phyloP scores from a whole-genome alignment of 1,284 basidiomycete species.

The Rhodotorula mucilaginosa region DNA sequence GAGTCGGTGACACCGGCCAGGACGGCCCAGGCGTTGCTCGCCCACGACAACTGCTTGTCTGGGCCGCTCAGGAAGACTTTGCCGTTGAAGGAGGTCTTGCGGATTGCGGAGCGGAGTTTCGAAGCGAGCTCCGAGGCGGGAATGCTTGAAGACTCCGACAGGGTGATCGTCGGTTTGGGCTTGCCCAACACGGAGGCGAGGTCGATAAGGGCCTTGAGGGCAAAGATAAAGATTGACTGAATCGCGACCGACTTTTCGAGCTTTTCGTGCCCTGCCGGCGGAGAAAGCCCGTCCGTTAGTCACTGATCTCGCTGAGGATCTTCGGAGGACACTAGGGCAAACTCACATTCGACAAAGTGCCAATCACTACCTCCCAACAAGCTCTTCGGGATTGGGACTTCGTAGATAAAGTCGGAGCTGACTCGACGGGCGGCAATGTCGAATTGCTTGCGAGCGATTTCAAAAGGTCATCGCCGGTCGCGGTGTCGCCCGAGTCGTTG shows the following conservation, averaged over 20 bases:
- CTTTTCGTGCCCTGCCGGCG: slow-evolving; percentile 29
- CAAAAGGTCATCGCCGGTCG: slow-evolving; percentile 38
- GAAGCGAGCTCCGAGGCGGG: neutral
- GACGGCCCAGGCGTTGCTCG: slow-evolving; percentile 42
- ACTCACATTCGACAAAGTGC: slow-evolving; percentile 42
- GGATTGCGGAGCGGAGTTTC: slow-evolving; percentile 1
- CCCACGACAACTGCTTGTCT: slow-evolving; percentile 41
- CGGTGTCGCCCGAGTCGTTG: slow-evolving; percentile 33
- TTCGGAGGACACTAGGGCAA: neutral
- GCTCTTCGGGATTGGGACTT: neutral
- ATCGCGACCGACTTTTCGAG: slow-evolving; percentile 36
- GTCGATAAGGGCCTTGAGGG: slow-evolving; percentile 23
- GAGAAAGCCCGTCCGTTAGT: neutral
- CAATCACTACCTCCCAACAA: slow-evolving; percentile 23
- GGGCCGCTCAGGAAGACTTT: slow-evolving; percentile 34
- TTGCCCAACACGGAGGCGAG: slow-evolving; percentile 16
- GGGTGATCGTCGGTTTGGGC: neutral
- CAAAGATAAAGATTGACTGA: slow-evolving; percentile 38
- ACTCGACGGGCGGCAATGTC: slow-evolving; percentile 27
- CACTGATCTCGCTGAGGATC: too few relatives aligned
- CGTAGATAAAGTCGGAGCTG: slow-evolving; percentile 13
- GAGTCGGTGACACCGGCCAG: slow-evolving; percentile 35
- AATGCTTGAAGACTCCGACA: neutral
- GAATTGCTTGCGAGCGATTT: slow-evolving; percentile 38
- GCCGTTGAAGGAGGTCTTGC: slow-evolving; percentile 13